Conservation (phyloP, 2,329 filamentous ascomycete species). For the Beauveria australis region DNA sequence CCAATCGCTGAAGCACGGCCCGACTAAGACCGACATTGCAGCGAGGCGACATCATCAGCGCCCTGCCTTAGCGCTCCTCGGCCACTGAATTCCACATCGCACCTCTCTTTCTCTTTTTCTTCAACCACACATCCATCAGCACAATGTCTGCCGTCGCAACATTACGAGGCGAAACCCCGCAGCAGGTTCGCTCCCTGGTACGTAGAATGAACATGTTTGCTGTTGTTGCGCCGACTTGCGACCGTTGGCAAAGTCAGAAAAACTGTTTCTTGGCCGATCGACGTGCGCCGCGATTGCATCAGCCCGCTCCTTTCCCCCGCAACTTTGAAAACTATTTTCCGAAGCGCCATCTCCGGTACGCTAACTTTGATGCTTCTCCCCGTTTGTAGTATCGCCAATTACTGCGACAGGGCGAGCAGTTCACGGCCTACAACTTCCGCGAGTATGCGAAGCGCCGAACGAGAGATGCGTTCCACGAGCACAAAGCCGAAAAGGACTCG, state of each 20-base stretch:
- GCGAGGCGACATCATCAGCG: constrained; percentile 5
- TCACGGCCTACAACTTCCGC: constrained; percentile 93
- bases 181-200: constrained; percentile 50
- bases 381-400: constrained; percentile 74
- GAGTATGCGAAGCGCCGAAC: constrained; percentile 92
- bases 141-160: constrained; percentile 30
- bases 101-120: constrained; percentile 1
- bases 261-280: not conserved
- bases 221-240: constrained; percentile 1
- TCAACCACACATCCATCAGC: not conserved
- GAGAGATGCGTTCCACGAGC: constrained; percentile 80
- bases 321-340: not conserved
- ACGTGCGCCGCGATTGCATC: not conserved
- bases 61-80: constrained; percentile 9
- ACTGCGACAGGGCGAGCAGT: constrained; percentile 76
- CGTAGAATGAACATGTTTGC: constrained; percentile 19
- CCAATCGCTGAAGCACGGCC: not conserved
- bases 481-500: constrained; percentile 63
- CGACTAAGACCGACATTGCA: constrained; percentile 12
- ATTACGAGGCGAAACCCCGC: constrained; percentile 45
- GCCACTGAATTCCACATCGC: not conserved
- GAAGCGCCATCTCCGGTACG: not conserved
- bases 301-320: not conserved
- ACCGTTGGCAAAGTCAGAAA: constrained; percentile 1
- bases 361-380: not conserved